Conservation (phyloP, 2,329 filamentous ascomycete genomes). For the Chaetothyriales sp. region DNA sequence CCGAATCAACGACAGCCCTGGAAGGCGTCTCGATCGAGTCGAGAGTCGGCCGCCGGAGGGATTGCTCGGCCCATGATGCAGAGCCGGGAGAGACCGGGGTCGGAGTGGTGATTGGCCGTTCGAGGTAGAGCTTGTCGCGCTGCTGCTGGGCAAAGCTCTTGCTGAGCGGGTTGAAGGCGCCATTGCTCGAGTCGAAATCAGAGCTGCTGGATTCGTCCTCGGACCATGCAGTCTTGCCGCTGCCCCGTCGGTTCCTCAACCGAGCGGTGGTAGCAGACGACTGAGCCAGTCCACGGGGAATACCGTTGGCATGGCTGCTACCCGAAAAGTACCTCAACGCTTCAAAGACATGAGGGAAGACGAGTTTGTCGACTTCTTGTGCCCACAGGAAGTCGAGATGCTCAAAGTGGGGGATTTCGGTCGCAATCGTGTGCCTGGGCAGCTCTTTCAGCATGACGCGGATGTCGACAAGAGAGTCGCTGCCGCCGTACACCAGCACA, state of each 20-base stretch:
- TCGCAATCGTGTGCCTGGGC: slow-evolving; percentile 69
- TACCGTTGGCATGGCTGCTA: slow-evolving; percentile 8
- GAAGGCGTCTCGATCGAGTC: neutral
- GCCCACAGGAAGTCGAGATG: slow-evolving; percentile 97
- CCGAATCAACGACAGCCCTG: neutral
- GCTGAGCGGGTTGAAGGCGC: slow-evolving; percentile 7
- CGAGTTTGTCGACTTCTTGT: slow-evolving; percentile 62
- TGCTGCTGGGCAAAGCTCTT: slow-evolving; percentile 15
- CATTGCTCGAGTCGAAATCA: slow-evolving; percentile 13
- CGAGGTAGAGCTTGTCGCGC: slow-evolving; percentile 12
- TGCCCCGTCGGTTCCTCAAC: slow-evolving; percentile 9
- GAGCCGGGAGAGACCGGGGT: neutral
- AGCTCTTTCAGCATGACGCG: slow-evolving; percentile 80
- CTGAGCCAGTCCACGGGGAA: slow-evolving; percentile 10
- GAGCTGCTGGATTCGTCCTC: slow-evolving; percentile 14
- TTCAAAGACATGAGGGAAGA: slow-evolving; percentile 84
- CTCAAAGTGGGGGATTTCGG: slow-evolving; percentile 81
- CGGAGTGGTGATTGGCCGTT: neutral
- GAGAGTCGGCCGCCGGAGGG: neutral
- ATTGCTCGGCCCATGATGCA: neutral
- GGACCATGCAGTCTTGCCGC: slow-evolving; percentile 10
- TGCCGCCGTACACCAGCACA: slow-evolving; percentile 83
- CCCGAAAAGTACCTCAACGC: slow-evolving; percentile 55
- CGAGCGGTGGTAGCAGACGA: slow-evolving; percentile 13
- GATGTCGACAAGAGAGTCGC: slow-evolving; percentile 88